These are phyloP conservation scores for Phalaenopsis aphrodite DNA, from an alignment of 106 monocot genomes.

Conservation along the genomic window DNA sequence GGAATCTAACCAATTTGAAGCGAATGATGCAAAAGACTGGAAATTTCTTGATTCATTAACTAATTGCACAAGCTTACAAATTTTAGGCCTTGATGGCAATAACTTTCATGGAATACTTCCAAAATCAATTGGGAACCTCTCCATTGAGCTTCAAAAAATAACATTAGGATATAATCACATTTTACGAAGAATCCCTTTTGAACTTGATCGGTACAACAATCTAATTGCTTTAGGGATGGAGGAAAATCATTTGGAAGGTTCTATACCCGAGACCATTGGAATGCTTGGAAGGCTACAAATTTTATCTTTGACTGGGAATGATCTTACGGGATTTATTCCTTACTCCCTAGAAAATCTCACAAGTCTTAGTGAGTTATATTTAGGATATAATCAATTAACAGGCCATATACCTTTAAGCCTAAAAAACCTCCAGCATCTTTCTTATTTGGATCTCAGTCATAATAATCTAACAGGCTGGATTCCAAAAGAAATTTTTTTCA, in stretches of 20 bases:
- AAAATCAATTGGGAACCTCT: neutral
- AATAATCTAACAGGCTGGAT: conserved; percentile 1
- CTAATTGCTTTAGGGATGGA: neutral
- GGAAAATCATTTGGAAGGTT: neutral
- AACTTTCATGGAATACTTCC: too few relatives aligned
- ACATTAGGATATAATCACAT: neutral
- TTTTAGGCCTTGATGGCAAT: too few relatives aligned
- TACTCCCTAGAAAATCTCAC: conserved; percentile 9
- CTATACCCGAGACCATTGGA: neutral
- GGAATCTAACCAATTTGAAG: neutral
- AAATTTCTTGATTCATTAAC: too few relatives aligned
- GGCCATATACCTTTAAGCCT: conserved; percentile 3
- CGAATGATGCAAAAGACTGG: too few relatives aligned
- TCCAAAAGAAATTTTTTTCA: neutral
- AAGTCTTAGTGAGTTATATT: neutral
- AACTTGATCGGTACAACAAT: neutral
- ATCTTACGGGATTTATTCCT: neutral
- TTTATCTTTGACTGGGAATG: neutral
- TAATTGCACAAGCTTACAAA: too few relatives aligned
- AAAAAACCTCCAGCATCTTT: neutral
- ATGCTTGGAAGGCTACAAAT: neutral
- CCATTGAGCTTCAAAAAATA: neutral
- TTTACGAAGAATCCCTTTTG: neutral
- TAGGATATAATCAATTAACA: neutral
- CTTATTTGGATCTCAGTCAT: neutral